Percentiles rank a stretch among this genome's conserved stretches.
phyloP scores from a whole-genome alignment of 2,329 filamentous ascomycete species.

The Apiospora malaysiana region DNA sequence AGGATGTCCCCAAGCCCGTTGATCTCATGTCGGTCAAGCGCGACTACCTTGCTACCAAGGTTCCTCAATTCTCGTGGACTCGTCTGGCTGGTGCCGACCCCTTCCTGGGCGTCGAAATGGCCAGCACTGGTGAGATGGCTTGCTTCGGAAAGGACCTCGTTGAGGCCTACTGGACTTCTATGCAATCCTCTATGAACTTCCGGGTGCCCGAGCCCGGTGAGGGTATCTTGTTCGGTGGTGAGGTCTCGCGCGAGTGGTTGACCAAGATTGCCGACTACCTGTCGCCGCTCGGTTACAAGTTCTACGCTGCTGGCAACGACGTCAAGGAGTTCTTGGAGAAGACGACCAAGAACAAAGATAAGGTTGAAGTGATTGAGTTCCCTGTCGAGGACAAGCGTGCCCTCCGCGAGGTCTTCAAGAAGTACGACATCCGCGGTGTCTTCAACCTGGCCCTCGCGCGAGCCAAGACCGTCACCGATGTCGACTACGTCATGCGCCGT shows the following conservation, averaged over 20 bases:
- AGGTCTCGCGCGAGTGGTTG: conserved; percentile 73
- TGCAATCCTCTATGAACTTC: conserved; percentile 99
- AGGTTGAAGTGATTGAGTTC: conserved; percentile 93
- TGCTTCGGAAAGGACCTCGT: conserved; percentile 97
- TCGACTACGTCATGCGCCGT: conserved; percentile 97
- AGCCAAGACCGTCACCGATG: conserved; percentile 84
- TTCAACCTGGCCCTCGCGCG: conserved; percentile 91
- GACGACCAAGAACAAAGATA: conserved; percentile 67
- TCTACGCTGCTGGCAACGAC: conserved; percentile 81
- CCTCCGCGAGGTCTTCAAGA: conserved; percentile 92
- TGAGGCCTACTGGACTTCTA: conserved; percentile 96
- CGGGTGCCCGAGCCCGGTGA: conserved; percentile 92
- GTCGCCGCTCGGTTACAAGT: conserved; percentile 89
- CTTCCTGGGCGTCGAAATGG: conserved; percentile 98
- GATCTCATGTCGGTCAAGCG: conserved; percentile 91
- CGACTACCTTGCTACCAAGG: conserved; percentile 95
- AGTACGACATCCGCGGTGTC: conserved; percentile 93
- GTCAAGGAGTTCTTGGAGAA: conserved; percentile 87
- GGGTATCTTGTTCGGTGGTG: conserved; percentile 92
- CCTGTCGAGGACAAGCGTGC: conserved; percentile 95
- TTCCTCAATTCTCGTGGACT: conserved; percentile 99
- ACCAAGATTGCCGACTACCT: conserved; percentile 85
- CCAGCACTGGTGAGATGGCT: conserved; percentile 95
- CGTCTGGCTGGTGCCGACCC: conserved; percentile 96
- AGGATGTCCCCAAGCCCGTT: conserved; percentile 80